Conservation (phyloP, 2,329 filamentous ascomycete species). For the Alternaria triticimaculans region DNA sequence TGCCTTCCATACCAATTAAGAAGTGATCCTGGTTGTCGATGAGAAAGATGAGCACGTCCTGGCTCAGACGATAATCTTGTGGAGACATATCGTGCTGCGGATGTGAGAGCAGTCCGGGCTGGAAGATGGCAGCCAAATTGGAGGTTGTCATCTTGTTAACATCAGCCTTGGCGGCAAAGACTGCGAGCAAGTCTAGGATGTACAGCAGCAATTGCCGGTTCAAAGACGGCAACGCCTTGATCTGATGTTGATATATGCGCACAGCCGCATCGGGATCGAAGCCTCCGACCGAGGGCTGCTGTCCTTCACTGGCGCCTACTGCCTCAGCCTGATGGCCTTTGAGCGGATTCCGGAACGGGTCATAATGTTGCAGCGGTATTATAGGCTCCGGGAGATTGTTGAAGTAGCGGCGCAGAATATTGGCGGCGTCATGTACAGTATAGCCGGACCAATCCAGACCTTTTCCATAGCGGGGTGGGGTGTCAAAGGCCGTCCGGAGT, state of each 20-base stretch:
- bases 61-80: conserved; percentile 90
- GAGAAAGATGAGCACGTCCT: conserved; percentile 95
- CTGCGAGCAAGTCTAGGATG: conserved; percentile 91
- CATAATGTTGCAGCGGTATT: conserved; percentile 91
- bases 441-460: conserved; percentile 97
- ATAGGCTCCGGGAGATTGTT: conserved; percentile 97
- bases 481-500: conserved; percentile 88
- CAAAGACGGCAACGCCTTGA: conserved; percentile 88
- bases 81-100: conserved; percentile 95
- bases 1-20: conserved; percentile 96
- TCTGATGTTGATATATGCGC: conserved; percentile 81
- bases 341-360: conserved; percentile 85
- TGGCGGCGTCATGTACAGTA: conserved; percentile 97
- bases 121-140: conserved; percentile 95
- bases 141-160: conserved; percentile 96
- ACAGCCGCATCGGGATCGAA: conserved; percentile 81
- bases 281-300: conserved; percentile 72
- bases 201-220: conserved; percentile 95
- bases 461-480: conserved; percentile 87
- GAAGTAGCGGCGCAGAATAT: conserved; percentile 91
- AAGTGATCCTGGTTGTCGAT: conserved; percentile 99
- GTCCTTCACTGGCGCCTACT: conserved; percentile 68
- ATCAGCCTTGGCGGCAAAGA: conserved; percentile 96
- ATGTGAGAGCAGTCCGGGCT: conserved; percentile 94
- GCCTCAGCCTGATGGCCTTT: conserved; percentile 72